phyloP scores from a whole-genome alignment of 169 alveolate genomes.

The Plasmodium blacklocki region DNA sequence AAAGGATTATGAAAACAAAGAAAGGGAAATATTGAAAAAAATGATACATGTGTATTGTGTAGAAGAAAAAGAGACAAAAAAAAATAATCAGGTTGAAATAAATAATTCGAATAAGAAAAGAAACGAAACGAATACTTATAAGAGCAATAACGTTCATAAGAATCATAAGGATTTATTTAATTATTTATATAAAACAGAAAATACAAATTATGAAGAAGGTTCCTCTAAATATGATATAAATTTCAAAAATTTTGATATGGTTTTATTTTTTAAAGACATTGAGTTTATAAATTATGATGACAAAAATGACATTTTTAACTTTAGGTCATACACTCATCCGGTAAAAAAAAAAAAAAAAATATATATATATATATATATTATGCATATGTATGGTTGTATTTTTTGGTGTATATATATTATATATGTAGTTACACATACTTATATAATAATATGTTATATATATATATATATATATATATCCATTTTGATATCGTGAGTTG shows the following conservation, averaged over 20 bases:
- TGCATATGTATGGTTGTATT: background rate
- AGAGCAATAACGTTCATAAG: slow-evolving; percentile 1
- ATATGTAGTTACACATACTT: background rate
- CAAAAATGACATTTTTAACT: slow-evolving; percentile 56
- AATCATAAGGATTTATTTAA: slow-evolving; percentile 26
- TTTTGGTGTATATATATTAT: background rate
- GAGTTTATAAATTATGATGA: slow-evolving; percentile 66
- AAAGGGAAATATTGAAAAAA: slow-evolving; percentile 43
- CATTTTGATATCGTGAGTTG: background rate
- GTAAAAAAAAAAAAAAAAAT: slow-evolving; percentile 15
- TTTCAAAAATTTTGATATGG: slow-evolving; percentile 31
- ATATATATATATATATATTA: slow-evolving; percentile 5
- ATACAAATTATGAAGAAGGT: slow-evolving; percentile 9
- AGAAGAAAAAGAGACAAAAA: slow-evolving; percentile 10
- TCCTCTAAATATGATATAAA: background rate
- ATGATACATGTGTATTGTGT: slow-evolving; percentile 41
- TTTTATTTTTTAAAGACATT: slow-evolving; percentile 51
- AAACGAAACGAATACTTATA: background rate
- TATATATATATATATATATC: background rate
- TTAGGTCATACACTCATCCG: slow-evolving; percentile 64
- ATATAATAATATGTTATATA: too few relatives aligned
- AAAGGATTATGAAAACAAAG: slow-evolving; percentile 56
- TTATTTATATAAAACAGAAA: slow-evolving; percentile 54
- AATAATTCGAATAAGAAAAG: background rate
- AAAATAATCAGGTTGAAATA: background rate